Base-by-base conservation (phyloP, 495 filamentous ascomycete species). In the Aspergillus indologenus region DNA sequence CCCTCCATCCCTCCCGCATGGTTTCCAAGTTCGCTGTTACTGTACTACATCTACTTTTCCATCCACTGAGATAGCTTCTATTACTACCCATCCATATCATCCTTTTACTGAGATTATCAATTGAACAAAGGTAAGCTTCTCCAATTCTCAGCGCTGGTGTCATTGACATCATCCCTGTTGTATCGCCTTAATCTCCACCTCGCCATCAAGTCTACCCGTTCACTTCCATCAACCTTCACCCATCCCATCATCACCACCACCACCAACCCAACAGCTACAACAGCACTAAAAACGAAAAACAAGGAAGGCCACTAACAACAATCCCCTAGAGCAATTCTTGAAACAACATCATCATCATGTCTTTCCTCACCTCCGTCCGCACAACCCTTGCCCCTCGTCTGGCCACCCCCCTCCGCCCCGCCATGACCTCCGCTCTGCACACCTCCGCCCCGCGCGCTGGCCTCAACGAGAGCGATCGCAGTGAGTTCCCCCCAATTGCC, bases 381-480 rank as follows among this genome's bases (percentile, higher is more conserved):
- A 52, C 63, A 54, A 53, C 61, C 34, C 58, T 60, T 50, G 29
- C 47, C 31, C 45, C 69, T 23, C 64, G 66, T 50, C 66, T 62
- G 22, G 52, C 61, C 59, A 53, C 62, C 44, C 54, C 51, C 45
- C 24, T 59, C 23, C 49, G 56, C 46, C 61, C 57, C 22, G 14
- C 43, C 59, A 23, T 19, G 42, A 60, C 20, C 7, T 45, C 57
- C 24, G 43, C 58, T 17, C 66, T 78, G 46, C 73, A 76, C 45
- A 72, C 69, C 20, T 71, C 71, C 15, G 52, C 68, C 0, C 45
- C 56, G 1, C 67, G 65, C 14, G 55, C 23, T 14, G 60, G 61
- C 23, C 62, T 78, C 44, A 76, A 76, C 40, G 75, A 78, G 59
- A 64, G 56, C 9, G 62, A 65, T 57, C 66, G 54, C 11, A 67